Evolutionary conservation across 768 basidiomycete genomes (phyloP).

Genomic region (Phaeolepiota aurea): DNA sequence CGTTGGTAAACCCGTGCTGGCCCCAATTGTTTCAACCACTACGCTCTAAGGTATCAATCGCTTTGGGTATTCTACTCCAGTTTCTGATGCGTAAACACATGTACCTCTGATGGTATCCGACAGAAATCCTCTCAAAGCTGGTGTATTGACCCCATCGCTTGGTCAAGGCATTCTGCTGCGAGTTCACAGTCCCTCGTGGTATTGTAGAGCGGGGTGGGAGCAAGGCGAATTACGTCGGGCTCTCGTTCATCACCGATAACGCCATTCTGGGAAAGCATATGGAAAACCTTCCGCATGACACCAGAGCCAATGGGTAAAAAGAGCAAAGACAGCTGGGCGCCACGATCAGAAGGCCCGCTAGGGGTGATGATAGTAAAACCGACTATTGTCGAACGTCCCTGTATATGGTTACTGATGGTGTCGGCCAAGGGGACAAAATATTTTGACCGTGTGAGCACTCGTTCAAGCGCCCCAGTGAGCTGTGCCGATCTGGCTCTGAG

Average conservation of each 20-base stretch:
- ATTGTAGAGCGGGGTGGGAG: conserved; percentile 85
- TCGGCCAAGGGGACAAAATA: conserved; percentile 49
- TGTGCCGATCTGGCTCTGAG: conserved; percentile 62
- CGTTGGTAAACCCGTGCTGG: too few species aligned
- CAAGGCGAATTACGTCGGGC: conserved; percentile 87
- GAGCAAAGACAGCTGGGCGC: conserved; percentile 82
- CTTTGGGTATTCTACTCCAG: too few species aligned
- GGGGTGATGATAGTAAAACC: conserved; percentile 96
- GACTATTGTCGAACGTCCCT: conserved; percentile 16
- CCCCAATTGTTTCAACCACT: too few species aligned
- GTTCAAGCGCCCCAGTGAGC: conserved; percentile 69
- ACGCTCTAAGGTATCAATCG: too few species aligned
- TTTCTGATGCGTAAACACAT: too few species aligned
- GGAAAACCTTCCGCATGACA: conserved; percentile 65
- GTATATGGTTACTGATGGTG: conserved; percentile 19
- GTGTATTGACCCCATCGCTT: conserved; percentile 32
- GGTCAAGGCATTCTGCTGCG: conserved; percentile 59
- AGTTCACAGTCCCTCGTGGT: conserved; percentile 68
- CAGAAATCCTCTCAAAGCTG: too few species aligned
- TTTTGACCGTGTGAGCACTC: conserved; percentile 47
- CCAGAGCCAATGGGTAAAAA: conserved; percentile 57
- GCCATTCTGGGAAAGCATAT: conserved; percentile 53
- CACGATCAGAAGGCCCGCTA: conserved; percentile 51
- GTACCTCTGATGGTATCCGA: too few species aligned
- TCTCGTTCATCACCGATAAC: conserved; percentile 89